phyloP scores from a whole-genome alignment of 148 eudicot species.

The Amaranthus palmeri region DNA sequence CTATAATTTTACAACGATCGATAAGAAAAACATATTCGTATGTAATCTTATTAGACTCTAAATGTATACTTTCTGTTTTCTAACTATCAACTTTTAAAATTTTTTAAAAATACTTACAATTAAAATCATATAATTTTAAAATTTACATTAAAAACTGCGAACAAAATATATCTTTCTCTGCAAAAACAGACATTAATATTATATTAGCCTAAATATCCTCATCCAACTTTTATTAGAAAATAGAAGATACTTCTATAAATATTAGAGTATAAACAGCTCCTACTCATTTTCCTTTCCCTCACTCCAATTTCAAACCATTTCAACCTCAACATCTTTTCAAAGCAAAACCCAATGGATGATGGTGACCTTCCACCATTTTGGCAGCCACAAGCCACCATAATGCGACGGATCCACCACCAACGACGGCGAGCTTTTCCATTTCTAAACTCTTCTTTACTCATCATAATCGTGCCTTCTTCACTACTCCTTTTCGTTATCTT shows the following conservation, averaged over 20 bases:
- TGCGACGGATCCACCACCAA: conserved; percentile 30
- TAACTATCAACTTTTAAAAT: no score
- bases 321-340: background rate
- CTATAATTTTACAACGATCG: no score
- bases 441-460: conserved; percentile 47
- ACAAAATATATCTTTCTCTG: no score
- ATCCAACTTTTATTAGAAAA: background rate
- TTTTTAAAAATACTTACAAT: no score
- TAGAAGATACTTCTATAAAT: no score
- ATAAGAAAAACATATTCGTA: no score
- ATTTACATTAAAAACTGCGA: no score
- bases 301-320: background rate
- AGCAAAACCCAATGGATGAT: conserved; percentile 32
- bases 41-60: no score
- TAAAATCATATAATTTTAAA: no score
- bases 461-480: conserved; percentile 45
- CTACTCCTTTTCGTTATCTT: conserved; percentile 32
- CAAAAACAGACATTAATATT: no score
- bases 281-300: background rate
- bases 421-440: conserved; percentile 25
- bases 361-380: conserved; percentile 47
- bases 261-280: background rate
- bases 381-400: conserved; percentile 36
- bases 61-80: no score
- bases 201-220: background rate